These are phyloP conservation scores for Cyberlindnera mrakii DNA, from an alignment of 805 yeast species.

Conservation along the genomic window DNA sequence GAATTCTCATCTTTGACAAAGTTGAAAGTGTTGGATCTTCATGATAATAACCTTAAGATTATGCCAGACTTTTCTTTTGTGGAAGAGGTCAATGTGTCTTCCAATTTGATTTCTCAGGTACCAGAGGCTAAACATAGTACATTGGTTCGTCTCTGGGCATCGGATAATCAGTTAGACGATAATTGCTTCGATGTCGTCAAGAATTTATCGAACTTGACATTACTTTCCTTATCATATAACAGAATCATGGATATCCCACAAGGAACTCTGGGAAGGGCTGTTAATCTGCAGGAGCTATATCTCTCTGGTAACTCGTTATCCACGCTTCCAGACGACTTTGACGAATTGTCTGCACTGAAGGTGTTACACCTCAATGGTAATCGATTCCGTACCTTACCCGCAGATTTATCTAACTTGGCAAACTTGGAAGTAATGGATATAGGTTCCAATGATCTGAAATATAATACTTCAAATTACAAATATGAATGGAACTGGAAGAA, in stretches of 20 bases:
- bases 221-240: slow-evolving; percentile 77
- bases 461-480: slow-evolving; percentile 89
- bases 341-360: slow-evolving; percentile 47
- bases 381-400: slow-evolving; percentile 78
- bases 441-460: slow-evolving; percentile 84
- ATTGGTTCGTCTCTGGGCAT: slow-evolving; percentile 47
- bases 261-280: slow-evolving; percentile 57
- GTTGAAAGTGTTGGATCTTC: slow-evolving; percentile 68
- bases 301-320: slow-evolving; percentile 80
- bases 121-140: slow-evolving; percentile 37
- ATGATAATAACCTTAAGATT: slow-evolving; percentile 71
- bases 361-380: slow-evolving; percentile 75
- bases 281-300: slow-evolving; percentile 55
- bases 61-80: slow-evolving; percentile 40
- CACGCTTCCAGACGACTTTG: slow-evolving; percentile 80
- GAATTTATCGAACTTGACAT: slow-evolving; percentile 47
- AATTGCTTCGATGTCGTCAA: slow-evolving; percentile 67
- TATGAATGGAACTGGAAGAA: slow-evolving; percentile 98
- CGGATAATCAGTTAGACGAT: slow-evolving; percentile 82
- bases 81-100: slow-evolving; percentile 62
- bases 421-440: slow-evolving; percentile 74
- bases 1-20: slow-evolving; percentile 51
- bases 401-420: slow-evolving; percentile 69
- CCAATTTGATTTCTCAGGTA: slow-evolving; percentile 42
- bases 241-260: slow-evolving; percentile 75